Conservation (phyloP, 306 rosid genomes). For the Trifolium fragiferum region DNA sequence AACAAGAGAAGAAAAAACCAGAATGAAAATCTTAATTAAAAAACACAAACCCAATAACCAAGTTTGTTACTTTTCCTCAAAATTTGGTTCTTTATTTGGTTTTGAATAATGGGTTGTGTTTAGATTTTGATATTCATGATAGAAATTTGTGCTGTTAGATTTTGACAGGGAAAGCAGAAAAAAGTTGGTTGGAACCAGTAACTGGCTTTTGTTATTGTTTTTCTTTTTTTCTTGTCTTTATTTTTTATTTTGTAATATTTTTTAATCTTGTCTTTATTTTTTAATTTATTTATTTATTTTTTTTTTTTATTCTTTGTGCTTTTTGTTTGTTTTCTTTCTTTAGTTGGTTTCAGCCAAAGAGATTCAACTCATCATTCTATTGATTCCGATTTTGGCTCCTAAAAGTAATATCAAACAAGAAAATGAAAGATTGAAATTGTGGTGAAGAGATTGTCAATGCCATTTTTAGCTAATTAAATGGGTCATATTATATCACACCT, state of each 20-base stretch:
- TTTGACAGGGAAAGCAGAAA: slow-evolving; percentile 72
- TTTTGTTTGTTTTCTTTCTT: slow-evolving; percentile 45
- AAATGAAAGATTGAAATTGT: slow-evolving; percentile 61
- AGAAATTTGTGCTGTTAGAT: slow-evolving; percentile 51
- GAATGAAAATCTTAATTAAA: slow-evolving; percentile 26
- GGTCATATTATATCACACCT: background rate
- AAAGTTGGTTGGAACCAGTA: slow-evolving; percentile 57
- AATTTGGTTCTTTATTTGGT: slow-evolving; percentile 45
- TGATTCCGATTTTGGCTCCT: slow-evolving; percentile 81
- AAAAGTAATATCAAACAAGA: slow-evolving; percentile 62
- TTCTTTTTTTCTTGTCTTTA: slow-evolving; percentile 15
- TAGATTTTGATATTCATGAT: slow-evolving; percentile 49
- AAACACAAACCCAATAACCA: slow-evolving; percentile 38
- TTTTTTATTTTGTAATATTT: background rate
- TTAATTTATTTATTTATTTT: slow-evolving; percentile 13
- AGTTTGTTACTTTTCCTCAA: slow-evolving; percentile 47
- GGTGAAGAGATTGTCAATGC: slow-evolving; percentile 48
- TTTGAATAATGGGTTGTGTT: slow-evolving; percentile 48
- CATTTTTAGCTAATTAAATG: slow-evolving; percentile 51
- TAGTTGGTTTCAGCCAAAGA: slow-evolving; percentile 52
- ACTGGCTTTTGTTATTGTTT: slow-evolving; percentile 48
- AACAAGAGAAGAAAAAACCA: slow-evolving; percentile 2
- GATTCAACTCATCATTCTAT: slow-evolving; percentile 54
- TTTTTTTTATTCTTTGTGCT: background rate
- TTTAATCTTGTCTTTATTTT: background rate